These are phyloP conservation scores for Ceratocystiopsis minuta DNA, from an alignment of 2,329 filamentous ascomycete genomes.

Conservation along the genomic window DNA sequence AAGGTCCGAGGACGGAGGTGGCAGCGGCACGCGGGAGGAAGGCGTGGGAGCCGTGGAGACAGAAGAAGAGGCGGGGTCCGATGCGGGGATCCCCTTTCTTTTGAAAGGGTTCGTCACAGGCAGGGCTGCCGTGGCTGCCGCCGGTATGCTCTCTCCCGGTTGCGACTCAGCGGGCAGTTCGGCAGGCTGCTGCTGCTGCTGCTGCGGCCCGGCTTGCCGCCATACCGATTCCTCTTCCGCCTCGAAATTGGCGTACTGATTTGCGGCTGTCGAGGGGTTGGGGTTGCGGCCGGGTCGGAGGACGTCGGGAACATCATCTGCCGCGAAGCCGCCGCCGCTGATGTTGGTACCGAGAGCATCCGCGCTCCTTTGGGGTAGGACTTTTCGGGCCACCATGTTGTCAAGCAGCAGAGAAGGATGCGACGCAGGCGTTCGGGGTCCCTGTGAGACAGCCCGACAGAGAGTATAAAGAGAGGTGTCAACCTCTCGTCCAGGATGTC, in stretches of 20 bases:
- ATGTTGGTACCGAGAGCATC: too few relatives aligned
- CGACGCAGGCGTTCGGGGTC: too few relatives aligned
- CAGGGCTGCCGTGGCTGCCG: conserved; percentile 5
- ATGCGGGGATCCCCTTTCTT: conserved; percentile 20
- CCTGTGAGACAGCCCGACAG: too few relatives aligned
- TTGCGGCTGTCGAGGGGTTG: background rate
- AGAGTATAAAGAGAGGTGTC: too few relatives aligned
- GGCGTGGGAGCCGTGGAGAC: too few relatives aligned
- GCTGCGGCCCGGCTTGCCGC: conserved; percentile 9
- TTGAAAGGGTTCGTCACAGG: conserved; percentile 36
- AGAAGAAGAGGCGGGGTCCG: too few relatives aligned
- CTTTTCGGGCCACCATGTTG: conserved; percentile 24
- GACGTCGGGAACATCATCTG: conserved; percentile 14
- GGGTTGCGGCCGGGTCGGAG: conserved; percentile 16
- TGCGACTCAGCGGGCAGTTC: conserved; percentile 15
- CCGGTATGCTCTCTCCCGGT: too few relatives aligned
- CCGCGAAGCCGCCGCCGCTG: too few relatives aligned
- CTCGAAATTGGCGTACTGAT: conserved; percentile 12
- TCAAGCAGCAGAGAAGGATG: too few relatives aligned
- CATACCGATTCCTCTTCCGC: conserved; percentile 19
- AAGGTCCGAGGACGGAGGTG: conserved; percentile 15
- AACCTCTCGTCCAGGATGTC: too few relatives aligned
- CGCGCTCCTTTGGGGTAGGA: conserved; percentile 13
- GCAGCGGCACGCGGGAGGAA: background rate
- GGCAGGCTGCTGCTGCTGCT: background rate